phyloP scores from a whole-genome alignment of 257 asterid species.

The Solanum piurae region DNA sequence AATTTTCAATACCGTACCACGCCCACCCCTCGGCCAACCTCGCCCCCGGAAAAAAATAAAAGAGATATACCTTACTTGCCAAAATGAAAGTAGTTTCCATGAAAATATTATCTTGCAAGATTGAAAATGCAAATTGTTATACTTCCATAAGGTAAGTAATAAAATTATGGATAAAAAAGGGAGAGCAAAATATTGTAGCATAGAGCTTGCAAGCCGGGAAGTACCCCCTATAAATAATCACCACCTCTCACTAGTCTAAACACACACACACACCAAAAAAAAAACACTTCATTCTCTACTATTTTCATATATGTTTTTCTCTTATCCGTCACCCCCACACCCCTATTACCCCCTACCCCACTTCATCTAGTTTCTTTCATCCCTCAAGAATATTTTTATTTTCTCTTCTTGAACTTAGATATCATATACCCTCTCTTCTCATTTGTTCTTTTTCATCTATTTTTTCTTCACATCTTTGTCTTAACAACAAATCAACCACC shows the following conservation, averaged over 20 bases:
- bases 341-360: background rate
- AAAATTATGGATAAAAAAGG: background rate
- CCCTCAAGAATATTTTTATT: background rate
- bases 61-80: background rate
- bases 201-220: conserved; percentile 50
- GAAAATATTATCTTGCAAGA: background rate
- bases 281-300: background rate
- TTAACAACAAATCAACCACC: background rate
- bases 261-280: background rate
- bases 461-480: background rate
- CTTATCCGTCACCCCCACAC: background rate
- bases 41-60: background rate
- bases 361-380: background rate
- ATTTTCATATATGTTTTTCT: background rate
- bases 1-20: background rate
- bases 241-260: conserved; percentile 4
- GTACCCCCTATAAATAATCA: conserved; percentile 49
- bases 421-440: background rate
- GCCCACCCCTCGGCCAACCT: too few species aligned
- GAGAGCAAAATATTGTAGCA: conserved; percentile 3
- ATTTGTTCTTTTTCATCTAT: background rate
- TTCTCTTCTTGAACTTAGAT: background rate
- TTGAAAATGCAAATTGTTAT: background rate
- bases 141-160: background rate
- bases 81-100: background rate